phyloP scores from a whole-genome alignment of 768 basidiomycete genomes.

The Lactifluus pinguis region DNA sequence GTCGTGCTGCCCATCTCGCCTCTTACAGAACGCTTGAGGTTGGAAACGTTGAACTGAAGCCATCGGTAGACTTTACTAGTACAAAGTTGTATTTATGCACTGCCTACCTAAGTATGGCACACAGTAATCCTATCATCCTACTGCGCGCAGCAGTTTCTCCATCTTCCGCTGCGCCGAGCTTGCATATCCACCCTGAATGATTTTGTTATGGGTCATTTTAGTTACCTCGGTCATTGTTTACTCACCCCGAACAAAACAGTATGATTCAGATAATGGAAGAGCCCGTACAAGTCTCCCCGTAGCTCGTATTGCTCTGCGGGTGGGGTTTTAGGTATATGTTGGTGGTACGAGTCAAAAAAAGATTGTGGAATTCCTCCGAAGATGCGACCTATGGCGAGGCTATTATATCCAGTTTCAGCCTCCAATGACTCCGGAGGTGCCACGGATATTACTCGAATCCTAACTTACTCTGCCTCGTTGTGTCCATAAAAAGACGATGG shows the following conservation, averaged over 20 bases:
- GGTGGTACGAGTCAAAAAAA: constrained; percentile 61
- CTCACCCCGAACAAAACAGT: constrained; percentile 67
- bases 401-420: constrained; percentile 22
- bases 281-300: constrained; percentile 60
- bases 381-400: constrained; percentile 69
- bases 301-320: constrained; percentile 57
- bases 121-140: constrained; percentile 15
- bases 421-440: neutral
- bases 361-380: constrained; percentile 63
- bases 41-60: neutral
- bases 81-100: constrained; percentile 4
- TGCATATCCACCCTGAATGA: constrained; percentile 40
- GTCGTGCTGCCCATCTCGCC: neutral
- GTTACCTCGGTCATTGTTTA: neutral
- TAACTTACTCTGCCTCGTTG: constrained; percentile 67
- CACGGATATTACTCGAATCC: neutral
- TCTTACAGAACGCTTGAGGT: neutral
- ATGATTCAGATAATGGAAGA: constrained; percentile 80
- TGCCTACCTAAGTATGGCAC: neutral
- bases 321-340: constrained; percentile 50
- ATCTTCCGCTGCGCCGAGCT: constrained; percentile 43
- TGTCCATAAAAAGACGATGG: constrained; percentile 76
- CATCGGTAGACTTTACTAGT: neutral
- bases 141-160: constrained; percentile 32
- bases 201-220: neutral